Base-by-base conservation (phyloP, 164 flowering plant species). In the Vitis labrusca region DNA sequence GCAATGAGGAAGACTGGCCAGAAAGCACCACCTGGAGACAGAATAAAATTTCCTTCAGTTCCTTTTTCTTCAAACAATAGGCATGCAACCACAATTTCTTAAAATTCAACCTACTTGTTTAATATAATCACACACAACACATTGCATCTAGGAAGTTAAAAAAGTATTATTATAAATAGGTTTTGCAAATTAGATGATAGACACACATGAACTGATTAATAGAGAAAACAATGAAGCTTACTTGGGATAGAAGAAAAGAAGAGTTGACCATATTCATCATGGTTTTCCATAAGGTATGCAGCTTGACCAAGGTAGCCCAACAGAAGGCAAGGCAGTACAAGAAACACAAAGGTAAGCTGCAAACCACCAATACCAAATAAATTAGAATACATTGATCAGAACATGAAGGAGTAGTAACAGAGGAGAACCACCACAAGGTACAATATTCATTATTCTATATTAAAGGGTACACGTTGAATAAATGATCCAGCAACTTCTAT, bases 291-390 rank as follows among this genome's bases (percentile, higher is more conserved):
- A 32, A 95, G 89, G 79, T 88, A 95, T 55, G 99, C 99, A 73
- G 99, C 99, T 88, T 95, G 98, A 70, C 99, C 98, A 79, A 95
- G 82, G 79, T 95, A 95, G 48, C 99, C 99, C 89, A 95, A 79
- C 27, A 95, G 75, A 71, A 95, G 98, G 84, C 98, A 95, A 57
- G 99, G 98, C 61, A 95, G 81, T 32, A 95, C 98, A 70, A 95
- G 92, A 73, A 91, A 88, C 73, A 85, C 85, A 84, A 93, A 95
- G 1, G 99, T 88, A 65, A 91, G 89, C 99, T 95, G 96, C 87
- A 84, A 73, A 72, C 16, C 67, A 67, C 10, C 64, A 73, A 68
- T n/a, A 56, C 61, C 44, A 11, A 8, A 58, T 54, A 48, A 52
- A 68, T 67, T 64, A 65, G 52, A n/a, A 49, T 29, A 27, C 49